phyloP scores from a whole-genome alignment of 1,139 yeast genomes.

The Blastobotrys persicus region DNA sequence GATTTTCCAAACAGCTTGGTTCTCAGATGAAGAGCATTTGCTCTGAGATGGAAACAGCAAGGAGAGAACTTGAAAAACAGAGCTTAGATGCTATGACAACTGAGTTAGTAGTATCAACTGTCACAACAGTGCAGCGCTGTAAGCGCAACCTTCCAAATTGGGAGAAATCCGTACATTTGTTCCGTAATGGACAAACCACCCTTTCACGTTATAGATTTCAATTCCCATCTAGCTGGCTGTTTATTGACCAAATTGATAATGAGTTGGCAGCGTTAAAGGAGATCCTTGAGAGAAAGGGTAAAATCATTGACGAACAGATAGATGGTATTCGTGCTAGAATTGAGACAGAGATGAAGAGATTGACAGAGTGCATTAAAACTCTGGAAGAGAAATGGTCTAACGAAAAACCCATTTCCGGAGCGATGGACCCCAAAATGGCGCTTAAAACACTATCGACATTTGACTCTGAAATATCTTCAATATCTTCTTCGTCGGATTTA shows the following conservation, averaged over 20 bases:
- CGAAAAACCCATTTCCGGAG: constrained; percentile 50
- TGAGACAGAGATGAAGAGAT: constrained; percentile 43
- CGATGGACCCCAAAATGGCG: constrained; percentile 51
- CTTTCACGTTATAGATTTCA: constrained; percentile 48
- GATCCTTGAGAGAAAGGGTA: constrained; percentile 42
- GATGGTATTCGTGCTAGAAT: constrained; percentile 47
- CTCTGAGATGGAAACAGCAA: constrained; percentile 31
- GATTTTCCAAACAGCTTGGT: constrained; percentile 45
- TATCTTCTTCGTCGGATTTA: constrained; percentile 30
- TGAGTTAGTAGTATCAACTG: constrained; percentile 38
- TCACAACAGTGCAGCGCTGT: constrained; percentile 39
- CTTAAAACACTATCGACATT: constrained; percentile 46
- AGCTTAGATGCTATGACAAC: constrained; percentile 41
- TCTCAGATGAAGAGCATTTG: constrained; percentile 34
- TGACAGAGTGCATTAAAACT: constrained; percentile 39
- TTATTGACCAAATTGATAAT: constrained; percentile 60
- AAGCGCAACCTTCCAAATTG: constrained; percentile 33
- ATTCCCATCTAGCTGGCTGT: constrained; percentile 57
- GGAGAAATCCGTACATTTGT: constrained; percentile 33
- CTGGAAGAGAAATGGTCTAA: constrained; percentile 48
- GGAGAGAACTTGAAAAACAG: constrained; percentile 39
- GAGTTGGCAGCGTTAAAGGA: constrained; percentile 48
- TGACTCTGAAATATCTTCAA: constrained; percentile 36
- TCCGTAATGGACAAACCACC: constrained; percentile 46
- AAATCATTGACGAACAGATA: constrained; percentile 44